Conservation (phyloP, 352 stramenopile species). For the Phytopythium boreale region DNA sequence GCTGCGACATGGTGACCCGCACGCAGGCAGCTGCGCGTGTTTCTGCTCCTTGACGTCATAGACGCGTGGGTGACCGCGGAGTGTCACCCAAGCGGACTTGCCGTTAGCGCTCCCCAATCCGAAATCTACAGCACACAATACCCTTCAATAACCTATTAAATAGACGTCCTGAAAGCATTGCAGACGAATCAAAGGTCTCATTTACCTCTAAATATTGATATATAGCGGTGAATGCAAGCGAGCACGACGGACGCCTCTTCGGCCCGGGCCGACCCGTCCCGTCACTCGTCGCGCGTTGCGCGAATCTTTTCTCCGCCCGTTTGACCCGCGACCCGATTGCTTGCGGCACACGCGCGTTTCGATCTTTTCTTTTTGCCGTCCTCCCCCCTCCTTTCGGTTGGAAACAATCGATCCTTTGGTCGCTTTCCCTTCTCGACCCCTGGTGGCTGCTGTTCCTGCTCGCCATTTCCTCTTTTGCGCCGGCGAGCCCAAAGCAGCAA, state of each 20-base stretch:
- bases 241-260: too few relatives aligned
- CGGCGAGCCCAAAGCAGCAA: neutral
- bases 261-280: neutral
- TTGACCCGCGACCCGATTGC: neutral
- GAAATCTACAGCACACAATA: too few relatives aligned
- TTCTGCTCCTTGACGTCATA: constrained; percentile 4
- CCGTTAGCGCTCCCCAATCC: neutral
- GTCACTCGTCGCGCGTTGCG: neutral
- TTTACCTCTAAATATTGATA: too few relatives aligned
- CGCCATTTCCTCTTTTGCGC: constrained; percentile 5
- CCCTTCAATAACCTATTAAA: too few relatives aligned
- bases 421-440: too few relatives aligned
- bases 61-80: constrained; percentile 1
- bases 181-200: too few relatives aligned
- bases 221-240: too few relatives aligned
- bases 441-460: neutral
- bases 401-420: neutral
- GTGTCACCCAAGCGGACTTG: constrained; percentile 2
- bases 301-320: neutral
- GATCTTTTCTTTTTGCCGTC: neutral
- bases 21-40: neutral
- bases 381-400: too few relatives aligned
- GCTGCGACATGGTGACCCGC: neutral
- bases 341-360: neutral
- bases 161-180: too few relatives aligned